Evolutionary conservation across 768 basidiomycete species (phyloP).

Genomic region (Kondoa malvinella): DNA sequence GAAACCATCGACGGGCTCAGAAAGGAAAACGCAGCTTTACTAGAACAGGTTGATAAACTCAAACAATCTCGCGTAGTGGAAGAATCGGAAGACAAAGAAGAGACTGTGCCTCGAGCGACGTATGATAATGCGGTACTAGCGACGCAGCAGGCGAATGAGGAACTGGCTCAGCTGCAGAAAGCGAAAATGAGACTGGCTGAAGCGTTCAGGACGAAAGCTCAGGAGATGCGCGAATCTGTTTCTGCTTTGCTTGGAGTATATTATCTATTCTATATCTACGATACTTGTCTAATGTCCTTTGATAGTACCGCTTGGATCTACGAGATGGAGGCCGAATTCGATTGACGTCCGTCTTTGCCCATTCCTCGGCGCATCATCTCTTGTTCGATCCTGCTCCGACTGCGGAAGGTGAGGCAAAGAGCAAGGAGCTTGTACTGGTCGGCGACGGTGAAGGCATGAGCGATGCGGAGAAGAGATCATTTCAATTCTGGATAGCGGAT

Average conservation of each 20-base stretch:
- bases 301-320: background rate
- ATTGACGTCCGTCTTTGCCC: slow-evolving; percentile 78
- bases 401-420: background rate
- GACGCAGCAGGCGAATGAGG: background rate
- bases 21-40: slow-evolving; percentile 65
- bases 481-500: slow-evolving; percentile 38
- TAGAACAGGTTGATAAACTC: slow-evolving; percentile 38
- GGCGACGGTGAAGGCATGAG: slow-evolving; percentile 34
- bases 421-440: slow-evolving; percentile 20
- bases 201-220: slow-evolving; percentile 20
- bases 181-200: slow-evolving; percentile 9
- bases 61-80: slow-evolving; percentile 19
- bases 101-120: slow-evolving; percentile 2
- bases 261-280: background rate
- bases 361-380: slow-evolving; percentile 40
- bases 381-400: slow-evolving; percentile 40
- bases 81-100: slow-evolving; percentile 8
- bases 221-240: slow-evolving; percentile 28
- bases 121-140: background rate
- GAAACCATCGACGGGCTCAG: slow-evolving; percentile 57
- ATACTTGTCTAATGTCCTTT: background rate
- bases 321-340: slow-evolving; percentile 55
- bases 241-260: background rate
- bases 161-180: background rate
- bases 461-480: slow-evolving; percentile 54